phyloP scores from a whole-genome alignment of 441 rosid species.

The Flueggea neowawraea region DNA sequence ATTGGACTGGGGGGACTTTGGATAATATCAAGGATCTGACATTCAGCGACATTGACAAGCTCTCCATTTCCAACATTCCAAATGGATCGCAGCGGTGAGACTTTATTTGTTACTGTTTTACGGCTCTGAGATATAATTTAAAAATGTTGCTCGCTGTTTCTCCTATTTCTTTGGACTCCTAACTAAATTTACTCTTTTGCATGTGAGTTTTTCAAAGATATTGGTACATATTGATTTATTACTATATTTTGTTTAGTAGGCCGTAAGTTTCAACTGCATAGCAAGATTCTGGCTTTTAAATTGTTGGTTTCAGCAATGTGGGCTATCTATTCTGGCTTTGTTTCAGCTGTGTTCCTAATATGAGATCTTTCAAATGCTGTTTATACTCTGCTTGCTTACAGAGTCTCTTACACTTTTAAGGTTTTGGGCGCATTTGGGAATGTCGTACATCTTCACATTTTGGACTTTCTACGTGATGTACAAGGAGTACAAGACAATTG shows the following conservation, averaged over 20 bases:
- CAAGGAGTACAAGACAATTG: slow-evolving; percentile 65
- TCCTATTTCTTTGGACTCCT: no score
- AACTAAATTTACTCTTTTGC: no score
- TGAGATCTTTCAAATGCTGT: not conserved
- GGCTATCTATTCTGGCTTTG: no score
- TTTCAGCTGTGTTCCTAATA: not conserved
- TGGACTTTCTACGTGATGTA: slow-evolving; percentile 73
- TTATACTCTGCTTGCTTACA: slow-evolving; percentile 7
- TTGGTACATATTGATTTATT: no score
- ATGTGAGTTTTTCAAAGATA: no score
- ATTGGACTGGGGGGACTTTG: slow-evolving; percentile 68
- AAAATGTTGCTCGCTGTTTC: no score
- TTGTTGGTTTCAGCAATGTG: no score
- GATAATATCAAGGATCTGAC: slow-evolving; percentile 52
- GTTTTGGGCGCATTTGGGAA: slow-evolving; percentile 76
- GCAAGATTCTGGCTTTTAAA: no score
- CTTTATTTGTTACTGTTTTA: no score
- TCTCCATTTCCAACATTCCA: slow-evolving; percentile 84
- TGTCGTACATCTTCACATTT: slow-evolving; percentile 71
- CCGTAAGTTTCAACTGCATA: no score
- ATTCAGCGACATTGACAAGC: slow-evolving; percentile 73
- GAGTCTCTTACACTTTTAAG: slow-evolving; percentile 34
- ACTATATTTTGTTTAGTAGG: no score
- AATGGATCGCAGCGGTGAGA: slow-evolving; percentile 65
- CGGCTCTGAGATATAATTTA: no score